These are phyloP conservation scores for Calocybe gangraenosa DNA, from an alignment of 768 basidiomycete species.

Conservation along the genomic window DNA sequence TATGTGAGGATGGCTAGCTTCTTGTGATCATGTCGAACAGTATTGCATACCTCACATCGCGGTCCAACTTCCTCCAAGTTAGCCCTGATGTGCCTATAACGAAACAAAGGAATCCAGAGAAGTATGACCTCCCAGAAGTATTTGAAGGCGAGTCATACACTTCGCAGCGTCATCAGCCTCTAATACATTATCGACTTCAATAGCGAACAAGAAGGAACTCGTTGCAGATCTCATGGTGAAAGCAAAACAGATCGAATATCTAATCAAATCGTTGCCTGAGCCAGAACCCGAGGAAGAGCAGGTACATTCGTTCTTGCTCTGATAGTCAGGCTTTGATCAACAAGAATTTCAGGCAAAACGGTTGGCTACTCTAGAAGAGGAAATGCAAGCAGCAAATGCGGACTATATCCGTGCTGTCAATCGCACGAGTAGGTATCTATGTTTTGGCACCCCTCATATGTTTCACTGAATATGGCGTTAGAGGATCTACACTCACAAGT, in stretches of 20 bases:
- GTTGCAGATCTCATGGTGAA: conserved; percentile 80
- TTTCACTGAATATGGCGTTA: conserved; percentile 19
- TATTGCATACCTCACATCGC: conserved; percentile 73
- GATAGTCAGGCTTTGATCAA: not conserved
- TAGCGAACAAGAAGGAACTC: conserved; percentile 83
- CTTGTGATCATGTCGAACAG: conserved; percentile 85
- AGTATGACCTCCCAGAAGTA: conserved; percentile 66
- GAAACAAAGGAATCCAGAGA: conserved; percentile 68
- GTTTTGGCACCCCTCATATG: not conserved
- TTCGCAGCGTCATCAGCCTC: not conserved
- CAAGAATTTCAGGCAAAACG: conserved; percentile 58
- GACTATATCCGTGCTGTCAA: conserved; percentile 72
- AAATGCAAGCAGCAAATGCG: conserved; percentile 68
- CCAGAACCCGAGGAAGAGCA: conserved; percentile 78
- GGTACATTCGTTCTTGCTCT: conserved; percentile 29
- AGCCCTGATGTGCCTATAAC: conserved; percentile 80
- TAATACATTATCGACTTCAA: not conserved
- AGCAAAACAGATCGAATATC: conserved; percentile 84
- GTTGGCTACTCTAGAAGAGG: conserved; percentile 61
- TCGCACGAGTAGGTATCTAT: conserved; percentile 61
- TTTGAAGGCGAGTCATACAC: conserved; percentile 56
- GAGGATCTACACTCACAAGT: conserved; percentile 60
- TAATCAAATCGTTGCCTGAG: conserved; percentile 75
- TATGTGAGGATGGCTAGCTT: conserved; percentile 41
- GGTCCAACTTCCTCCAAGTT: conserved; percentile 75